Base-by-base conservation (phyloP, 2,329 filamentous ascomycete species). In the Penicillium janthinellum region DNA sequence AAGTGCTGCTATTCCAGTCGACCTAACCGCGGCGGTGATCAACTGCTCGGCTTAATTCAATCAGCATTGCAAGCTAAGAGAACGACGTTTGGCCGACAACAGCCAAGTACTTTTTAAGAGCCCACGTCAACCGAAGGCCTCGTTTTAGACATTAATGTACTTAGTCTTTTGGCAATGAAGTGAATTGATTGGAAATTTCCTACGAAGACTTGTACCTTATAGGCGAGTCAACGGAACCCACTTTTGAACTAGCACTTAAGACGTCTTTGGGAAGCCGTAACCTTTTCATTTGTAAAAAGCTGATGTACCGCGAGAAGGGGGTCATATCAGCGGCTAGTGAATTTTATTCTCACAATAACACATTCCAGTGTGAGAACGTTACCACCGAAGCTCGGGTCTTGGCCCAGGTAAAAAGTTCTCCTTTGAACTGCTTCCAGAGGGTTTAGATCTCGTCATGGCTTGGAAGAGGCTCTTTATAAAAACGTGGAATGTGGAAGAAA, bases 401-500 rank as follows among this genome's bases (percentile, higher is more conserved):
- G 42, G 31, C 15, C n/a, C 5, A 3, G 54, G 8, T 12, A 39
- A 12, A 7, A 17, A 34, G n/a, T 8, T 12, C 6, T 31, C 4
- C 12, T 25, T 49, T 54, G 47, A 51, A 41, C 12, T 5, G 1
- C 11, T 12, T 35, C 34, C 5, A 44, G 3, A 38, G 42, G 14
- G 8, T n/a, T 25, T 55, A 1, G 22, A 10, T 35, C 8, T 28
- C 14, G 48, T 61, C 53, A 73, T 67, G 11, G 48, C 65, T 48
- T 72, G 67, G 35, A 75, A 77, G 12, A 77, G 50, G 12, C 60
- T 64, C 35, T 74, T 78, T 2, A 76, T 76, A 5, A 65, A 77
- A 78, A 41, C 71, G 11, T 67, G 66, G 63, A 78, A 81, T 1
- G 77, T 77, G n/a, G 72, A 71, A 1, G 71, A 70, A 45, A 80